phyloP scores from a whole-genome alignment of 1,139 yeast species.

The Yamadazyma trypodendri region DNA sequence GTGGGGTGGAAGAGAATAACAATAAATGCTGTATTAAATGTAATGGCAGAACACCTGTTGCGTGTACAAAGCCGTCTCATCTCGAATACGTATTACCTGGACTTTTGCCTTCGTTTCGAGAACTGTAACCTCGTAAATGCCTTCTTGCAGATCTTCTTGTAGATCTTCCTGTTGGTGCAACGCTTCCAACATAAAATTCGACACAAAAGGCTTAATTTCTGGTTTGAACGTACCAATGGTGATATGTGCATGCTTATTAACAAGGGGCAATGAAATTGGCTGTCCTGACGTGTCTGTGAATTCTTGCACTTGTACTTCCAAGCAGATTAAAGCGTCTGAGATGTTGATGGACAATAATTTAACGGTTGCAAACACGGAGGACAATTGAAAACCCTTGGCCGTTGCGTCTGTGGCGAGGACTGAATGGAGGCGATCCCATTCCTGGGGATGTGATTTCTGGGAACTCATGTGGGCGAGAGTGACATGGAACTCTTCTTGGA shows the following conservation, averaged over 20 bases:
- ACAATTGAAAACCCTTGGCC: conserved; percentile 9
- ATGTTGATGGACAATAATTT: conserved; percentile 33
- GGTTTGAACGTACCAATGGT: conserved; percentile 65
- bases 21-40: too few relatives aligned
- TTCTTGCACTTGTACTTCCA: conserved; percentile 45
- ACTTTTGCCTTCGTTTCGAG: neutral
- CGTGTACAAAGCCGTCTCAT: conserved; percentile 1
- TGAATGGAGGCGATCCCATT: conserved; percentile 24
- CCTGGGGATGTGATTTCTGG: conserved; percentile 21
- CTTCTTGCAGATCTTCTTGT: conserved; percentile 1
- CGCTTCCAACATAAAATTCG: conserved; percentile 25
- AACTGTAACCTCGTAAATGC: neutral
- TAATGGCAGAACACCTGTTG: conserved; percentile 9
- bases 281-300: conserved; percentile 25
- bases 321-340: conserved; percentile 52
- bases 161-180: conserved; percentile 11
- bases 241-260: conserved; percentile 62
- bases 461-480: conserved; percentile 63
- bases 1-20: too few relatives aligned
- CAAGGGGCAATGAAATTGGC: conserved; percentile 22
- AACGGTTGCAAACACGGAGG: conserved; percentile 35
- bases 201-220: conserved; percentile 45
- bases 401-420: conserved; percentile 14
- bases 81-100: conserved; percentile 2
- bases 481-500: conserved; percentile 69